A percentile compares a stretch with the other conserved stretches of the same genome.
phyloP scores from a whole-genome alignment of 805 yeast species.

The Debaryomyces maramus region DNA sequence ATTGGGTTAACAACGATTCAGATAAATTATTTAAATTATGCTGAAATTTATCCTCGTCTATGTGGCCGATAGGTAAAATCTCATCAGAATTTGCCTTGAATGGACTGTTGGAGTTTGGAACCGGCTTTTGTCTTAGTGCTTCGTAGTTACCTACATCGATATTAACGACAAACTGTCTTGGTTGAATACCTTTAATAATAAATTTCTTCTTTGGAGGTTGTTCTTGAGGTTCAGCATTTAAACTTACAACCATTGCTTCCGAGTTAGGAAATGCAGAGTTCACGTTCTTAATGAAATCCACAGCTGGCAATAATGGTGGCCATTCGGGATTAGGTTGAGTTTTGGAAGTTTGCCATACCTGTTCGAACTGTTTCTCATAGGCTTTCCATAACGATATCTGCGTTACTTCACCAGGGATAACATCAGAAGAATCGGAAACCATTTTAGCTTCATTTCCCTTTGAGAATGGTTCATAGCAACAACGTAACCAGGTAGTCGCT shows the following conservation, averaged over 20 bases:
- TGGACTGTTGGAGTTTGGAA: constrained; percentile 9
- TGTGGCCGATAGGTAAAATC: constrained; percentile 35
- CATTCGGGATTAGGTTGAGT: constrained; percentile 25
- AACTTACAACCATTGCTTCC: constrained; percentile 86
- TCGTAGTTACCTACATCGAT: constrained; percentile 45
- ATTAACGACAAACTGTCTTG: constrained; percentile 61
- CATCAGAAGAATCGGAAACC: constrained; percentile 17
- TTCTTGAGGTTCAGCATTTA: constrained; percentile 45
- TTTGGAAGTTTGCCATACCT: constrained; percentile 53
- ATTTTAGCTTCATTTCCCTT: constrained; percentile 9
- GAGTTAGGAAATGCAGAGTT: constrained; percentile 84
- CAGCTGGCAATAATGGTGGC: constrained; percentile 75
- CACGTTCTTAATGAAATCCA: constrained; percentile 93
- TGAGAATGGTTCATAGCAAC: constrained; percentile 74
- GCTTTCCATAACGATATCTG: constrained; percentile 96
- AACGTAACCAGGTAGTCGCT: constrained; percentile 92
- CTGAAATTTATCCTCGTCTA: constrained; percentile 33
- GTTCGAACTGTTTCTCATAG: constrained; percentile 83
- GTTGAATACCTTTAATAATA: constrained; percentile 92
- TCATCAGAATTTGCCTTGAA: constrained; percentile 5
- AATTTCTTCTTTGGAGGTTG: constrained; percentile 66
- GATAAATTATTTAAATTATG: constrained; percentile 24
- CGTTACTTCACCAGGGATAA: constrained; percentile 72
- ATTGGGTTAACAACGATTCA: constrained; percentile 23
- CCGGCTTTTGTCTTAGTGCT: constrained; percentile 32